Base-by-base conservation (phyloP, 2,329 filamentous ascomycete genomes). In the Aureobasidium vineae region DNA sequence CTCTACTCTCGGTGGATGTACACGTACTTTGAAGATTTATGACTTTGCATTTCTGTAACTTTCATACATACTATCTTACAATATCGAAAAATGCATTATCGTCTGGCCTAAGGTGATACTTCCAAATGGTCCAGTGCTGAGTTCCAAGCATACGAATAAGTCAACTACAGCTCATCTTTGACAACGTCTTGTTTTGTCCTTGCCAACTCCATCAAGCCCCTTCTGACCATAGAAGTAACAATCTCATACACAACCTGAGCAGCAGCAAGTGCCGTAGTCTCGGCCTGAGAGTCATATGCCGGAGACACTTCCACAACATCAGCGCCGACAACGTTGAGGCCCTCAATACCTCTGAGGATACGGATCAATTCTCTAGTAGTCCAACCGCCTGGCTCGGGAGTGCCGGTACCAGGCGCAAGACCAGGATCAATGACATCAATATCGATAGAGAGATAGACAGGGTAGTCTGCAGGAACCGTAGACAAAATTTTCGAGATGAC, bases 221-320 rank as follows among this genome's bases (percentile, higher is more conserved):
- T 63, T 43, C 86, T 89, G 7, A 89, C 88, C 78, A 90, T 88
- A 68, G 83, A 90, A 45, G 88, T 96, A 75, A 96, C 77, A n/a
- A 96, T 84, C 80, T 96, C 92, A 75, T 89, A 96, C 0, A 86
- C 90, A 45, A 96, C 85, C 82, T 96, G 92, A 47, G 91, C 91
- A 2, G 87, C 92, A 19, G 91, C 91, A 70, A 96, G 78, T 15
- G 91, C 90, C 45, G 92, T 97, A 73, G 88, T 88, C 80, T 96
- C 92, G 1, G 88, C 90, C 7, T 80, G 80, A 13, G 89, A 88
- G 80, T 97, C 91, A 75, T 96, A 97, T 15, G 90, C 90, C 0
- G 92, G 92, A 50, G 89, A 87, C 10, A 96, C 91, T 81, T 97
- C 93, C 5, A 97, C 93, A 57, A 97, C 86, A 78, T 97, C 93